Evolutionary conservation across 2,329 filamentous ascomycete genomes (phyloP), one percentile per base, ranked within the genome.

Genomic region (Sarocladium kiliense): DNA sequence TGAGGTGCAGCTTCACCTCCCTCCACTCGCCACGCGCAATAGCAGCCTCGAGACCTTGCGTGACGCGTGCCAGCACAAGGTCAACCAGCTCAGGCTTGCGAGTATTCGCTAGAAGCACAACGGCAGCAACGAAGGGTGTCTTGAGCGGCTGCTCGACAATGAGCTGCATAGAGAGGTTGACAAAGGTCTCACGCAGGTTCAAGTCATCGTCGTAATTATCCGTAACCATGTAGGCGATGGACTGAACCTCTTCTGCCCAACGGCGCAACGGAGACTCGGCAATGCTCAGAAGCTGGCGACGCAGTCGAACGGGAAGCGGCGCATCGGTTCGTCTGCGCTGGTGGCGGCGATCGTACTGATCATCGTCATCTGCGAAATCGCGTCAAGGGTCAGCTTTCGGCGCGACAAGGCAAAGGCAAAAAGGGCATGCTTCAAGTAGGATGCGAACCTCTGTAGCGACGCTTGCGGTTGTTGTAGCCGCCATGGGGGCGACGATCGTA

Each of bases 91-190:
- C 88, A 3, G 87, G 78, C 66, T 90, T 91, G 63, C 88, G 74
- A 25, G 83, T 81, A 73, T 97, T 97, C 61, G 86, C 81, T 56
- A 91, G 81, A 56, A 96, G 79, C 42, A 95, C 81, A 14, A 93
- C 86, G 19, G 89, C 90, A 10, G 92, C 91, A 36, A 96, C 81
- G 68, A 97, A 97, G 0, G 94, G 93, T n/a, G 91, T 95, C 77
- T 97, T 97, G 71, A 99, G 87, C 1, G 94, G 94, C 73, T 99
- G 94, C 74, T 99, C 94, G 34, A 90, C 69, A 42, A 88, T 80
- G 61, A 97, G 78, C 71, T 93, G 89, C 57, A 92, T 74, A 7
- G 85, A 77, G 27, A 96, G 79, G 56, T 87, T 82, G 61, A 89
- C 77, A 68, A 96, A 95, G 53, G 79, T 84, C 30, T 78, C 80